Evolutionary conservation across 805 yeast genomes (phyloP), one percentile per base, ranked within the genome.

Genomic region (Naumovozyma dairenensis): DNA sequence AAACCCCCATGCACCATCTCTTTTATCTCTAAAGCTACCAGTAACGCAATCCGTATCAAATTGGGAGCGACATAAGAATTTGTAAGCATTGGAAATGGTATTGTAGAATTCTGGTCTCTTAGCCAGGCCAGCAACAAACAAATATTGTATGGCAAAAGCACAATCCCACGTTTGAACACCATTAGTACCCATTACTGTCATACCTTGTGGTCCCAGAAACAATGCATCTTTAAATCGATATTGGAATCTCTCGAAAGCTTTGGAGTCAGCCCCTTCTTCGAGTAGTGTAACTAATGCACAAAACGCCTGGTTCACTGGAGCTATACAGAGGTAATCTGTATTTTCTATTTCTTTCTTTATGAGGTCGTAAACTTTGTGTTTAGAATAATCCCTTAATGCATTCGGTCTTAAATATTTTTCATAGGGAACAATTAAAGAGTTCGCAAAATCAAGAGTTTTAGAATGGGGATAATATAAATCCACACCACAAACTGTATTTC

Each of bases 151-250:
- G 36, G 83, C 80, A 62, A 92, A 89, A 0, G 96, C 87, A 18
- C 79, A 77, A 57, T 92, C 99, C 98, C 99, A 92, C 1, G 80
- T 87, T 59, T 92, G 99, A 0, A 83, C 84, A 16, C 99, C 99
- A 57, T 92, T 92, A 1, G 99, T 92, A 2, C 99, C 99, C 83
- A 81, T 84, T 36, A 84, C 80, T 2, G 89, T 73, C 76, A 92
- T 69, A 4, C 99, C 99, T 52, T 80, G 81, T 0, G 86, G 81
- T 0, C 96, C 93, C 61, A 80, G 79, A 58, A 82, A 86, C 33
- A 85, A 48, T 24, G 75, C 77, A 47, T 92, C 96, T 25, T 75
- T 69, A 63, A 83, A 74, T 38, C 92, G 65, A 13, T 62, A 66
- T 29, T 70, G 54, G 20, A 78, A 67, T 16, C 65, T 61, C 33